Percentiles rank a stretch among this genome's conserved stretches.
Conservation (phyloP, 805 yeast genomes). For the Yueomyces sp. region DNA sequence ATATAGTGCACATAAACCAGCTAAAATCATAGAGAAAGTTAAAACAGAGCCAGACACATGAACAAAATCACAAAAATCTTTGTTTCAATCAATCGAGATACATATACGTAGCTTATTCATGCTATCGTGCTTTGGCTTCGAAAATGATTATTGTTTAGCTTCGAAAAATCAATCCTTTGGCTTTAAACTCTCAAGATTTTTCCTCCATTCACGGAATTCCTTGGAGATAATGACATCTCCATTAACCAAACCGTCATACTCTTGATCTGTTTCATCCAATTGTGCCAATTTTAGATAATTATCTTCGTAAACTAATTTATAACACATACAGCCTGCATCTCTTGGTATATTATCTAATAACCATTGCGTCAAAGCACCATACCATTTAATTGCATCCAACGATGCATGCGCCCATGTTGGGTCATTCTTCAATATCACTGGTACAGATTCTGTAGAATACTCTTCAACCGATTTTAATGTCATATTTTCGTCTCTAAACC, state of each 20-base stretch:
- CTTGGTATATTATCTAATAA: conserved; percentile 40
- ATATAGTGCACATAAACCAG: too few species aligned
- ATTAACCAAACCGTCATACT: conserved; percentile 27
- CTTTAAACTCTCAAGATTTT: conserved; percentile 2
- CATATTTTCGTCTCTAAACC: conserved; percentile 68
- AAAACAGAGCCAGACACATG: too few species aligned
- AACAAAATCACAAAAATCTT: not conserved
- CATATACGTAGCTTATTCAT: too few species aligned
- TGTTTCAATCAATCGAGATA: not conserved
- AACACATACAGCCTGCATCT: conserved; percentile 43
- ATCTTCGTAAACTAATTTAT: conserved; percentile 36
- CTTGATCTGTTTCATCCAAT: conserved; percentile 23
- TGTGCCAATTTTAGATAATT: conserved; percentile 40
- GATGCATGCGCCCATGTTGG: conserved; percentile 45
- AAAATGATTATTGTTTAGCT: too few species aligned
- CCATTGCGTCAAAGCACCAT: conserved; percentile 79
- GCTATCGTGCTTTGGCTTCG: too few species aligned
- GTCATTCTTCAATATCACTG: conserved; percentile 43
- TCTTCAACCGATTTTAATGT: conserved; percentile 60
- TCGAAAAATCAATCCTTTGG: too few species aligned
- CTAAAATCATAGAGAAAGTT: too few species aligned
- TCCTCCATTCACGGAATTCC: conserved; percentile 44
- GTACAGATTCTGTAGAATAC: conserved; percentile 65
- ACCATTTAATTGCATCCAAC: conserved; percentile 70
- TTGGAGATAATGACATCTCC: conserved; percentile 31